Percentiles rank a stretch among this genome's conserved stretches.
Evolutionary conservation across 2,329 filamentous ascomycete species (phyloP).

Genomic region (Cladophialophora immunda): DNA sequence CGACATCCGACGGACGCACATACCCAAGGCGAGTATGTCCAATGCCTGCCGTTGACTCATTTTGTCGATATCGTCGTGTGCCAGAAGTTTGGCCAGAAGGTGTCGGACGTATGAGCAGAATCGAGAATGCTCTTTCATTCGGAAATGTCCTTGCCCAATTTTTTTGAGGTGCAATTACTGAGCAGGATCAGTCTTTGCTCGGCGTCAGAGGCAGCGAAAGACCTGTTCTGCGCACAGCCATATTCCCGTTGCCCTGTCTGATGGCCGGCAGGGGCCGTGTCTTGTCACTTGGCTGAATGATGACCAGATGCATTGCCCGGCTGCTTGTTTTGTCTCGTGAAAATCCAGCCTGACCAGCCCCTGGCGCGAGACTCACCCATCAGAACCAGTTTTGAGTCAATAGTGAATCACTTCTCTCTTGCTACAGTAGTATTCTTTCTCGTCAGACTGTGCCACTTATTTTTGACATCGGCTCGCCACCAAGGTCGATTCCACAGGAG

Average conservation of each 20-base stretch:
- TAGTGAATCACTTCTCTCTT: no score
- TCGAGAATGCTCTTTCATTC: neutral
- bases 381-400: no score
- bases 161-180: neutral
- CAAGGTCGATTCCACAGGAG: no score
- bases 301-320: neutral
- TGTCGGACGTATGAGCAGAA: neutral
- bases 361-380: slow-evolving; percentile 3
- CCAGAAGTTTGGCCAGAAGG: neutral
- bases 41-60: slow-evolving; percentile 25
- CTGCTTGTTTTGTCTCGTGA: slow-evolving; percentile 4
- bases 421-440: no score
- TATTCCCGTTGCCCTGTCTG: neutral
- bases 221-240: neutral
- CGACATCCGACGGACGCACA: slow-evolving; percentile 7
- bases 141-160: neutral
- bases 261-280: neutral
- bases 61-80: neutral
- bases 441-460: no score
- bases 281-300: no score
- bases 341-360: neutral
- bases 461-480: no score
- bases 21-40: slow-evolving; percentile 36
- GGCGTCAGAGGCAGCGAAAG: neutral
- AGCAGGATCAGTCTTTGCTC: neutral